Percentiles rank a stretch among this genome's conserved stretches.
These are phyloP conservation scores for Albatrellus sp. DNA, from an alignment of 1,284 basidiomycete genomes.

Conservation along the genomic window DNA sequence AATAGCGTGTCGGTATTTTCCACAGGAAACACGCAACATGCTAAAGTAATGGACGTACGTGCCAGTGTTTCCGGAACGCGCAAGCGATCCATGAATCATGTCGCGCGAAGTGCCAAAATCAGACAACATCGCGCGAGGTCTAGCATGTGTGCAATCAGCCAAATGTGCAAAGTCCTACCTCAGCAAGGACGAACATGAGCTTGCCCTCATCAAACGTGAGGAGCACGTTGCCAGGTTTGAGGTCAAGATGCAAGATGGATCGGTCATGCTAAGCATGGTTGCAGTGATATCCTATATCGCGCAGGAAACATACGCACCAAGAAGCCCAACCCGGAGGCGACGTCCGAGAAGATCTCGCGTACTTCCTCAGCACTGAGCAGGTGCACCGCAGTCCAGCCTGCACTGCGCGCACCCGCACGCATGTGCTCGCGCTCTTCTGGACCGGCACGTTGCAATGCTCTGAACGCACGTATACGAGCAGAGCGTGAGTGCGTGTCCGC, in stretches of 20 bases:
- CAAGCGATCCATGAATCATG: slow-evolving; percentile 57
- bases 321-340: slow-evolving; percentile 70
- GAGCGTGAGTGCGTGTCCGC: slow-evolving; percentile 41
- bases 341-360: slow-evolving; percentile 62
- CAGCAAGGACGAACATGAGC: slow-evolving; percentile 43
- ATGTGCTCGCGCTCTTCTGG: slow-evolving; percentile 55
- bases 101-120: slow-evolving; percentile 93
- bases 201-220: slow-evolving; percentile 87
- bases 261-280: slow-evolving; percentile 51
- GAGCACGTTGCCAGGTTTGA: slow-evolving; percentile 89
- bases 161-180: slow-evolving; percentile 3
- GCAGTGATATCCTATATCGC: not conserved
- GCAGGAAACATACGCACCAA: slow-evolving; percentile 40
- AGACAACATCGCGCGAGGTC: slow-evolving; percentile 78
- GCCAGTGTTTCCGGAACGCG: slow-evolving; percentile 83
- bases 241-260: slow-evolving; percentile 81
- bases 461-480: slow-evolving; percentile 64
- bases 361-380: slow-evolving; percentile 75
- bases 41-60: slow-evolving; percentile 49
- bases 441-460: slow-evolving; percentile 49
- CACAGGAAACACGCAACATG: too few species aligned
- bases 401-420: slow-evolving; percentile 22
- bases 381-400: slow-evolving; percentile 59
- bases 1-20: slow-evolving; percentile 2
- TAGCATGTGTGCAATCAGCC: slow-evolving; percentile 15